Conservation (phyloP, 2,329 filamentous ascomycete genomes). For the Basipetospora sp. region DNA sequence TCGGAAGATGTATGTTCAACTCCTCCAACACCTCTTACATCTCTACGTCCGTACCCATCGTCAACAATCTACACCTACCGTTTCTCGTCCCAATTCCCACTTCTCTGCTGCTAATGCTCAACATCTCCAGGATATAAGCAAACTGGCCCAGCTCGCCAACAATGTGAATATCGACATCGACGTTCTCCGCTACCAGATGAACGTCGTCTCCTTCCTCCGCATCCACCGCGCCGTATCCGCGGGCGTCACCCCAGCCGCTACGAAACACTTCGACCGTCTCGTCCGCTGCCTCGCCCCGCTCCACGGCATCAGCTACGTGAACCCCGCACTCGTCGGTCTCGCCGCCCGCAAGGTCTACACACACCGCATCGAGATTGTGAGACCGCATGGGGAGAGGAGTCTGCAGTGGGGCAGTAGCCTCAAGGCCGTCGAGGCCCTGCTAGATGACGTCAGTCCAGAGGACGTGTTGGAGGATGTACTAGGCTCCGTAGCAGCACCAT, state of each 20-base stretch:
- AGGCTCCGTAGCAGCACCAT: conserved; percentile 38
- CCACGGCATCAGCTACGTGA: conserved; percentile 66
- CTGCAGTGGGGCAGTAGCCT: conserved; percentile 83
- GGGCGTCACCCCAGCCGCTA: conserved; percentile 65
- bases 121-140: conserved; percentile 36
- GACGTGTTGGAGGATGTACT: conserved; percentile 53
- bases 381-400: conserved; percentile 62
- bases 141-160: conserved; percentile 42
- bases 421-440: conserved; percentile 48
- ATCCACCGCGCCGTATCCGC: conserved; percentile 72
- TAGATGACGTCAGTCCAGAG: conserved; percentile 48
- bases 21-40: no score
- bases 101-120: neutral
- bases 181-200: conserved; percentile 69
- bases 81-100: no score
- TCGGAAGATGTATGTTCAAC: conserved; percentile 31
- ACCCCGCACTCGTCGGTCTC: conserved; percentile 68
- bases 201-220: conserved; percentile 74
- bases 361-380: conserved; percentile 62
- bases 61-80: no score
- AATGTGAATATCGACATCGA: conserved; percentile 57
- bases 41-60: no score
- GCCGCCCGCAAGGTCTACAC: conserved; percentile 77
- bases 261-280: conserved; percentile 58
- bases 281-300: conserved; percentile 63